Evolutionary conservation across 225 moss, liverwort and hornwort species (phyloP).

Genomic region (Polytrichum formosum): DNA sequence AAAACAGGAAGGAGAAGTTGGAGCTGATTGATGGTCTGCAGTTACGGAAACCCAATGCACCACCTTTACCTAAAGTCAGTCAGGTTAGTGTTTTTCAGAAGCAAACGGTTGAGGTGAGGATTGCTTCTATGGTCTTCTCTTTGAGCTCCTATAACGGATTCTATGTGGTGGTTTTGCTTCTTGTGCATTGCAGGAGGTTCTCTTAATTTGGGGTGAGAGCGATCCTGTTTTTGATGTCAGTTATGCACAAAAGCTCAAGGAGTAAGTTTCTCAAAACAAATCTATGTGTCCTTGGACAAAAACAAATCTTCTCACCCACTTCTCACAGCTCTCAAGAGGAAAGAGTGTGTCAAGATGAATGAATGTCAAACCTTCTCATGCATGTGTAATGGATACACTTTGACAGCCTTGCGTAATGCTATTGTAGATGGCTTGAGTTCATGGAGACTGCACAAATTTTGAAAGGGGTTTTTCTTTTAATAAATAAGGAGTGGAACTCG

Average conservation of each 20-base stretch:
- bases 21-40: slow-evolving; percentile 64
- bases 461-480: neutral
- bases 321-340: too few species aligned
- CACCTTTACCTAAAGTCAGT: slow-evolving; percentile 55
- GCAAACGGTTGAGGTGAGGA: neutral
- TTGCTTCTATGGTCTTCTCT: neutral
- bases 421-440: neutral
- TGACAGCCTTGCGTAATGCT: neutral
- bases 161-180: too few species aligned
- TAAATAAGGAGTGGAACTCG: neutral
- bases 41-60: slow-evolving; percentile 59
- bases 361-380: neutral
- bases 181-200: slow-evolving; percentile 49
- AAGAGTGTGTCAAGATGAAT: neutral
- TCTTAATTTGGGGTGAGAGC: slow-evolving; percentile 76
- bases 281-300: neutral
- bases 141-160: neutral
- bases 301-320: too few species aligned
- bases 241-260: slow-evolving; percentile 55
- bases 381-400: neutral
- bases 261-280: slow-evolving; percentile 39
- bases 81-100: slow-evolving; percentile 37
- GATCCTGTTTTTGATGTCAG: slow-evolving; percentile 68
- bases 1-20: slow-evolving; percentile 61
- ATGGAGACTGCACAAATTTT: neutral